Base-by-base conservation (phyloP, 2,329 filamentous ascomycete species). In the Whalleya microplaca region DNA sequence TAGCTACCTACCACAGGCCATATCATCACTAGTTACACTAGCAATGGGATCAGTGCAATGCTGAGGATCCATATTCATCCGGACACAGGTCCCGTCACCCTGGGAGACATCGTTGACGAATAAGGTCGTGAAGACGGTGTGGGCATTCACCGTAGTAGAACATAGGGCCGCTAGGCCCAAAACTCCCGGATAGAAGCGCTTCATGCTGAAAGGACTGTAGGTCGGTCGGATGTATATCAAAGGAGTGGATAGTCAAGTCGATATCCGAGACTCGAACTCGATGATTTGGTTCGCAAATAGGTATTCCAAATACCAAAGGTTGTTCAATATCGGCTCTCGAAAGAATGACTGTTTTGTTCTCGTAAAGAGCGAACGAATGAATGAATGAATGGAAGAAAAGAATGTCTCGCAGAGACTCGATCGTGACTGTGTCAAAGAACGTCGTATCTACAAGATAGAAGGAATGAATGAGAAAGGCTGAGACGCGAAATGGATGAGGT, bases 21-120 rank as follows among this genome's bases (percentile, higher is more conserved):
- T 88, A 59, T 86, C 84, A 23, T 80, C 71, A 63, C 83, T 85
- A 14, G 73, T 70, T 16, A 91, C 70, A 58, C 83, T 77, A 3
- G 74, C 73, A 50, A 92, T 78, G 23, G 88, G 89, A 37, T 71
- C 72, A 4, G 82, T 88, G 48, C 82, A 78, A 0, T 77, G 81
- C 6, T 72, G 70, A 2, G 78, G 73, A 52, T 84, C 75, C 41
- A 73, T 77, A 51, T 83, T 83, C 82, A 89, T 88, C 42, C 89
- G 86, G 48, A 92, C 81, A 66, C 88, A 91, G 21, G 85, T 87
- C 27, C 84, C 89, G 67, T 90, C 85, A 58, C 89, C 89, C 72
- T 91, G 85, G 65, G 82, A 80, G 46, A 80, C 73, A 56, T 82
- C 82, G 64, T 89, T 77, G 63, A 90, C 73, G 63, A 81, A 86